phyloP scores from a whole-genome alignment of 805 yeast species.

The Suhomyces sp. region DNA sequence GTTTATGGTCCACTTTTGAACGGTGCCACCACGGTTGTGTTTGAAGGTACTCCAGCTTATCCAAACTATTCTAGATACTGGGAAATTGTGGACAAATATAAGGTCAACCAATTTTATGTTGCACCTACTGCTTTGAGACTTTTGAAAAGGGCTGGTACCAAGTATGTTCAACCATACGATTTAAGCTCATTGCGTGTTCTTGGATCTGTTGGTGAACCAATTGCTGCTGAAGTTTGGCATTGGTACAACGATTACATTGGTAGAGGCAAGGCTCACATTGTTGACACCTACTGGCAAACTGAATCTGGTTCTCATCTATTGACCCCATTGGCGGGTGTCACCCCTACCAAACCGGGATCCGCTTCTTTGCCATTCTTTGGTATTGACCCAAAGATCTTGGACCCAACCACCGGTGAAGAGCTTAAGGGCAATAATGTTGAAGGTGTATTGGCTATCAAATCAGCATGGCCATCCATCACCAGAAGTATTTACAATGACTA shows the following conservation, averaged over 20 bases:
- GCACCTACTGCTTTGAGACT: constrained; percentile 98
- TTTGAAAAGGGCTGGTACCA: constrained; percentile 84
- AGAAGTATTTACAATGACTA: constrained; percentile 92
- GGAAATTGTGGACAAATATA: constrained; percentile 90
- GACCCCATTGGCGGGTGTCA: constrained; percentile 91
- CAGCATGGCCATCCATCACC: constrained; percentile 98
- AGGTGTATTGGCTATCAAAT: constrained; percentile 88
- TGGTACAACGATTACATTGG: constrained; percentile 96
- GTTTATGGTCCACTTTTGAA: constrained; percentile 85
- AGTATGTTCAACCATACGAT: constrained; percentile 75
- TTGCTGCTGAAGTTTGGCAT: constrained; percentile 97
- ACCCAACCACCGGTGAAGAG: constrained; percentile 88
- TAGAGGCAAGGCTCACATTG: constrained; percentile 80
- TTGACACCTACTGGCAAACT: constrained; percentile 99
- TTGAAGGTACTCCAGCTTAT: constrained; percentile 97
- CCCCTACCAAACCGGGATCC: constrained; percentile 95
- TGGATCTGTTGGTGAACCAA: constrained; percentile 98
- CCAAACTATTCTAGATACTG: constrained; percentile 95
- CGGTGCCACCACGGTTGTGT: constrained; percentile 90
- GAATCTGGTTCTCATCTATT: constrained; percentile 96
- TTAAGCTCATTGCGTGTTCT: constrained; percentile 83
- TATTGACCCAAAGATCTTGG: constrained; percentile 83
- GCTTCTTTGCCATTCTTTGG: constrained; percentile 98
- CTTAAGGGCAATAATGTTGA: constrained; percentile 85
- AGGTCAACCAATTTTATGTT: constrained; percentile 93